Percentiles rank a stretch among this genome's conserved stretches.
Evolutionary conservation across 495 filamentous ascomycete species (phyloP).

Genomic region (Penicillium flavigenum): DNA sequence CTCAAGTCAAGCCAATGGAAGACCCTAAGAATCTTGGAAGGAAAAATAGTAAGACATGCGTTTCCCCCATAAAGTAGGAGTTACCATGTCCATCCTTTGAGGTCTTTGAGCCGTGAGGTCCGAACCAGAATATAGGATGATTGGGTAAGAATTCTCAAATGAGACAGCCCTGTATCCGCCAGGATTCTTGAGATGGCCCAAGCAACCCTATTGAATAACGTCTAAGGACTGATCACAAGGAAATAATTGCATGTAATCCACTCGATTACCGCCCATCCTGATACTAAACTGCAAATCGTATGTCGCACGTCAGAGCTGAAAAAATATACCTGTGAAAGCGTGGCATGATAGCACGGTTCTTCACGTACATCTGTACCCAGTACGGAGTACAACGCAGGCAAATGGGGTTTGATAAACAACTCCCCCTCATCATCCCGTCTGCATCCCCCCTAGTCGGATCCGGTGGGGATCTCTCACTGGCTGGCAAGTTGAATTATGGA

Average conservation of each 20-base stretch:
- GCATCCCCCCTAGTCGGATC: conserved; percentile 6
- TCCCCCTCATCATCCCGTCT: conserved; percentile 10
- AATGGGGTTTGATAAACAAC: conserved; percentile 8
- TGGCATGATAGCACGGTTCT: not conserved
- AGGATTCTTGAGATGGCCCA: not conserved
- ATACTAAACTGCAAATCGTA: not conserved
- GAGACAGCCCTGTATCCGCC: not conserved
- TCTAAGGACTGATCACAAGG: not conserved
- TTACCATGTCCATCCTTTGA: conserved; percentile 1
- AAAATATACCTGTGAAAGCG: not conserved
- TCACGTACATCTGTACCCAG: not conserved
- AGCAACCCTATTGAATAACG: not conserved
- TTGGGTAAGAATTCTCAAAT: not conserved
- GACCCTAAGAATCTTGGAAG: conserved; percentile 33
- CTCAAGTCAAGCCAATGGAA: conserved; percentile 35
- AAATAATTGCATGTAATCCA: not conserved
- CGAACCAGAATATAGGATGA: not conserved
- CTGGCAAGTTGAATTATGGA: not conserved
- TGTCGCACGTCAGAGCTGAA: conserved; percentile 3
- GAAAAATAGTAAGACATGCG: conserved; percentile 24
- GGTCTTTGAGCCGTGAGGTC: conserved; percentile 1
- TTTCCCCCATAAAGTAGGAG: not conserved
- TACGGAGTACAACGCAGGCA: not conserved
- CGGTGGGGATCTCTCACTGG: conserved; percentile 6
- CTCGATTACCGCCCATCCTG: not conserved